Base-by-base conservation (phyloP, 164 flowering plant genomes). In the Kalanchoe fedtschenkoi region DNA sequence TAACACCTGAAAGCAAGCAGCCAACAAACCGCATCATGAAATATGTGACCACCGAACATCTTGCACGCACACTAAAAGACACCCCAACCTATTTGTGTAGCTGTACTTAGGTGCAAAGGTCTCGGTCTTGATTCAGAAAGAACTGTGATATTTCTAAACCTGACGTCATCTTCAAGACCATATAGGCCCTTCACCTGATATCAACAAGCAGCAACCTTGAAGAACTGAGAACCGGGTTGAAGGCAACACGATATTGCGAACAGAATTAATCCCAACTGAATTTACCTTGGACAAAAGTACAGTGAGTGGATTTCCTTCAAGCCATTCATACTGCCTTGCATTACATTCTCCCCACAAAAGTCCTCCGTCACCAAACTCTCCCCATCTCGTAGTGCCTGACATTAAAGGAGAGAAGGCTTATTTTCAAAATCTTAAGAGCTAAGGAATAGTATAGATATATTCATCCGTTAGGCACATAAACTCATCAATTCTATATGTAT, bases 301-400 rank as follows among this genome's bases (percentile, higher is more conserved):
- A 64, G 71, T 63, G 3, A 84, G 67, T 56, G 89, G 87, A 73
- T 76, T 55, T 19, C 96, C 93, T 37, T 84, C 91, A 73, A 87
- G 81, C 99, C 99, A 95, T 70, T 95, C 99, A 77, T 82, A 91
- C 58, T 81, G 78, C 71, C 86, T 84, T 42, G 78, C 75, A 70
- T 62, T 75, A 71, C 99, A 95, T 73, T 91, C 97, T 43, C 89
- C 96, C 97, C 99, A 91, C 73, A 95, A 67, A 56, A 91, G 66
- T 61, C 99, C 99, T 61, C 99, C 99, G 72, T 91, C 93, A 64
- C 99, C 97, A 82, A 73, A 95, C 75, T 91, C 96, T 46, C 97
- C 96, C 99, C 99, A 95, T 8, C 91, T 87, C 67, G 81, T 77
- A 53, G 97, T 95, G 66, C 95, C 97, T 95, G 74, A 22, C 32